Base-by-base conservation (phyloP, 805 yeast species). In the Ogataea salicorniae region DNA sequence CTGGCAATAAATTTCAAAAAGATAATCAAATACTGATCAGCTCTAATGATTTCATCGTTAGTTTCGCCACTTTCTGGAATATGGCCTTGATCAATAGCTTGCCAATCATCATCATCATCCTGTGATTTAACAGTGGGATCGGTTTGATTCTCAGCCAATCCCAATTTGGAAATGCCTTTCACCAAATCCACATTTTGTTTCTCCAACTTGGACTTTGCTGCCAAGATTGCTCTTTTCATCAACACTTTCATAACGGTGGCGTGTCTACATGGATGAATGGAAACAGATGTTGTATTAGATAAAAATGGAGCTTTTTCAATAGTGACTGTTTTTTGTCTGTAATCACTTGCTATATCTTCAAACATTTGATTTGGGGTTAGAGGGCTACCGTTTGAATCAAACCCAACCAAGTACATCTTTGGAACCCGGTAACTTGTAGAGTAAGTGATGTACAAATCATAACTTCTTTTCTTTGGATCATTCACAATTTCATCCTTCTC, bases 371-470 rank as follows among this genome's bases (percentile, higher is more conserved):
- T 75, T 1, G 98, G 97, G 33, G 86, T 72, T 37, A 94, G 70
- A 2, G 98, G 99, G 15, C 82, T 75, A 0, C 99, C 98, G 51
- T 85, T 80, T 11, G 82, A 74, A 60, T 81, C 83, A 70, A 81
- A 94, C 0, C 99, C 99, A 14, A 88, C 89, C 38, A 94, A 70
- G 61, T 90, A 94, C 77, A 95, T 75, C 70, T 94, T 90, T 29
- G 99, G 99, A 5, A 94, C 99, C 39, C 98, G 76, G 63, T 94
- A 94, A 1, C 96, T 86, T 0, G 99, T 92, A 11, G 96, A 88
- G 66, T 94, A 94, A 3, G 95, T 80, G 58, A 94, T 90, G 71
- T 85, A 94, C 43, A 94, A 70, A 67, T 94, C 97, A 64, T 92
- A 94, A 52, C 81, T 80, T 54, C 97, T 73, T 61, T 77, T 76